Evolutionary conservation across 371 early-diverging fungal genomes (phyloP).

Genomic region (Nematocida sp.): DNA sequence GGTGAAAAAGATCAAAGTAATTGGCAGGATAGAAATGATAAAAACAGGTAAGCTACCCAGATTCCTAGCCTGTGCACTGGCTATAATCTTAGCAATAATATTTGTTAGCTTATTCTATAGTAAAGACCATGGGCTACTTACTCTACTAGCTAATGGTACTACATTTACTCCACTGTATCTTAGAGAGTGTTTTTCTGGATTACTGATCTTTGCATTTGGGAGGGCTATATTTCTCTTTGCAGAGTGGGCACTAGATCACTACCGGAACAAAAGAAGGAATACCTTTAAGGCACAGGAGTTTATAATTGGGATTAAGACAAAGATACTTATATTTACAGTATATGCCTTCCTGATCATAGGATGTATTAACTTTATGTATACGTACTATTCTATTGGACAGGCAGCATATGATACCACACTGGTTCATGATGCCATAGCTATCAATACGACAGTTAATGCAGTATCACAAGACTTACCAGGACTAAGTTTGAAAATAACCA

Average conservation of each 20-base stretch:
- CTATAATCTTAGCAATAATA: not conserved
- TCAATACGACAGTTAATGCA: too few species aligned
- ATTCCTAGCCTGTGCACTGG: not conserved
- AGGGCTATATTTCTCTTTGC: conserved; percentile 6
- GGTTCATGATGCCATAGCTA: too few species aligned
- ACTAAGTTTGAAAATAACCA: too few species aligned
- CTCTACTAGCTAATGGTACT: not conserved
- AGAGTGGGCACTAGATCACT: not conserved
- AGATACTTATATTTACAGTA: not conserved
- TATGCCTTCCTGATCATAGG: not conserved
- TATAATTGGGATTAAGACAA: not conserved
- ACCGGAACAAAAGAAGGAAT: not conserved
- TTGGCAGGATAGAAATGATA: not conserved
- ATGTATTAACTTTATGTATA: not conserved
- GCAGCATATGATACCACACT: not conserved
- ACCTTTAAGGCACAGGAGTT: not conserved
- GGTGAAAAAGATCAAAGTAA: not conserved
- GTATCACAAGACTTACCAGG: too few species aligned
- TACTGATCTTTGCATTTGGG: not conserved
- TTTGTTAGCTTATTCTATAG: not conserved
- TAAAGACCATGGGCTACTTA: not conserved
- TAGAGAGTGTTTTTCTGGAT: conserved; percentile 1
- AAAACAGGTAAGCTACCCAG: not conserved
- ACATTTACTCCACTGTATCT: not conserved
- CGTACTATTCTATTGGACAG: conserved; percentile 1